Base-by-base conservation (phyloP, 2,329 filamentous ascomycete genomes). In the Shiraia sp. region DNA sequence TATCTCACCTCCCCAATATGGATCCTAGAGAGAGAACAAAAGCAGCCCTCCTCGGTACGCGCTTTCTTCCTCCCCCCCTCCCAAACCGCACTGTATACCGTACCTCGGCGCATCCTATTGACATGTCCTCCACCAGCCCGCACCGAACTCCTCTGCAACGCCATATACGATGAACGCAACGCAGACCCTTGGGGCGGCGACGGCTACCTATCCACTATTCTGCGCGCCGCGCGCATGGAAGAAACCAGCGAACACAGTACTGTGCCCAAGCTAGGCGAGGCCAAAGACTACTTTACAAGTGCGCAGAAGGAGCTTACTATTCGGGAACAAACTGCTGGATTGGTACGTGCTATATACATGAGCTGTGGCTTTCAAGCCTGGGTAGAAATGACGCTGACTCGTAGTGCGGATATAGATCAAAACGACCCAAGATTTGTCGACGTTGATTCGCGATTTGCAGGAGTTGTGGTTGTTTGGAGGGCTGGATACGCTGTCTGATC, bases 391-490 rank as follows among this genome's bases (percentile, higher is more conserved):
- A n/a, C n/a, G 40, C 35, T 22, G 8, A 22, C 8, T 4, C 8
- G 4, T 22, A 8, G 19, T 8, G 19, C 14, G 10, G 3, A 17
- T 4, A 13, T 15, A 60, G 81, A 77, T 85, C 49, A 78, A 79
- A 42, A 77, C 80, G 1, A 78, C 79, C 10, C 82, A 87, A 68
- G 82, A 85, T 40, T 72, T 85, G 9, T 74, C 83, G 43, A 75
- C 76, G 10, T 63, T 86, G 10, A 82, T 80, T 17, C 77, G 83
- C 15, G 75, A 78, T 17, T 72, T 87, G 68, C 85, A 86, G 59
- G 83, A 86, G 59, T 73, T 81, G 15, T 86, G 83, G 83, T 71
- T 86, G 5, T 85, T 85, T 54, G 83, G 83, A 3, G 79, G 80
- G 42, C 72, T 86, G 30, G 76, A 84, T 42, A 83, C 80, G 0